phyloP scores from a whole-genome alignment of 345 rosid genomes.

The Carallia brachiata region DNA sequence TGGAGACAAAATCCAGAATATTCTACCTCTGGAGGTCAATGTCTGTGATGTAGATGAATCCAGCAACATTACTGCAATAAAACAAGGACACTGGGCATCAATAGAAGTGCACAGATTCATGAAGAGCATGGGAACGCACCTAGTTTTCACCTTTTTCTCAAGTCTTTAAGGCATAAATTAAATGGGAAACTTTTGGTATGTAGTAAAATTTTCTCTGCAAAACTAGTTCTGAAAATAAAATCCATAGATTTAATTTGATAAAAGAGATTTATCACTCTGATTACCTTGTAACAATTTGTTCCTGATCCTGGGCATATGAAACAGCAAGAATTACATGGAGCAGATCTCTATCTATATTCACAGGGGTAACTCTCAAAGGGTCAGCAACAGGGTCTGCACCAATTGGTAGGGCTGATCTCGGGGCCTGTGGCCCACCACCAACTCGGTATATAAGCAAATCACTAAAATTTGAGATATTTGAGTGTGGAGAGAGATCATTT shows the following conservation, averaged over 20 bases:
- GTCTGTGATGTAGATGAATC: conserved; percentile 75
- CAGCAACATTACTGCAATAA: conserved; percentile 79
- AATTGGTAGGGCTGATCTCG: conserved; percentile 78
- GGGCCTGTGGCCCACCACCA: conserved; percentile 93
- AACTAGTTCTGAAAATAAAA: no score
- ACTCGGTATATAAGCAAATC: conserved; percentile 69
- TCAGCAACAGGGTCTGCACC: conserved; percentile 74
- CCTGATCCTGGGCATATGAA: conserved; percentile 77
- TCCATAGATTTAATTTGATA: no score
- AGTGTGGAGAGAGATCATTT: conserved; percentile 77
- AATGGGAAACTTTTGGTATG: no score
- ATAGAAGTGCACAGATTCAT: no score
- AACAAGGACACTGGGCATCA: background rate
- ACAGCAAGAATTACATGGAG: conserved; percentile 83
- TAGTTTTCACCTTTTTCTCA: no score
- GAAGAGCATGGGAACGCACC: no score
- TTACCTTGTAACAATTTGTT: conserved; percentile 75
- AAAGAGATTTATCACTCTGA: background rate
- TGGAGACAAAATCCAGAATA: background rate
- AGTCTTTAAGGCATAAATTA: no score
- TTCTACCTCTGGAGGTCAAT: conserved; percentile 62
- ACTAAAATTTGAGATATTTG: conserved; percentile 57
- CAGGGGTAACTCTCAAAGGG: conserved; percentile 59
- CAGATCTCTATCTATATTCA: conserved; percentile 54
- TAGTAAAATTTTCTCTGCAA: no score